phyloP scores from a whole-genome alignment of 2,329 filamentous ascomycete genomes.

The Colletotrichum sp. region DNA sequence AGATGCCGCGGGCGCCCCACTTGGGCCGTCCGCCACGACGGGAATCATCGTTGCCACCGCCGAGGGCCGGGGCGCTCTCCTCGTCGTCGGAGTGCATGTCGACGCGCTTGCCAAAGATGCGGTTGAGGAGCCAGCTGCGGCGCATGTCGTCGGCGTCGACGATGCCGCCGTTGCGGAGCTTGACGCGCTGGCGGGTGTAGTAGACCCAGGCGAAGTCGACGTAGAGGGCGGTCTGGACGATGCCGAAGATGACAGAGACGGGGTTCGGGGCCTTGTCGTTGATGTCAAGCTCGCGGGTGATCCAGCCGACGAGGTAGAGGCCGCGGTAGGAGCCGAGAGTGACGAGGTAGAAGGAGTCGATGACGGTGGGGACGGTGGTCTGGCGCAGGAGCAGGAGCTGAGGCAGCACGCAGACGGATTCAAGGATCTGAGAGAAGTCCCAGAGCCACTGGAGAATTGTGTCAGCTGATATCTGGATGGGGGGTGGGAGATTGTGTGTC shows the following conservation, averaged over 20 bases:
- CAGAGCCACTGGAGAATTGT: conserved; percentile 70
- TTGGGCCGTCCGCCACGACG: conserved; percentile 47
- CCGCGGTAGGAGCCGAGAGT: conserved; percentile 86
- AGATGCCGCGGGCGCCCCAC: conserved; percentile 70
- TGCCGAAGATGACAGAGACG: conserved; percentile 82
- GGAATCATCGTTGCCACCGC: conserved; percentile 30
- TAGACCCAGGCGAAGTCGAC: conserved; percentile 97
- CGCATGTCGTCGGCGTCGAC: conserved; percentile 90
- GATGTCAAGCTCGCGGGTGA: conserved; percentile 68
- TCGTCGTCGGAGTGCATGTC: conserved; percentile 62
- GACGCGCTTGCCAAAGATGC: conserved; percentile 71
- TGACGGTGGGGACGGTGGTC: conserved; percentile 93
- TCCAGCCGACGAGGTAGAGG: conserved; percentile 93
- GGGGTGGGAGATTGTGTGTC: neutral
- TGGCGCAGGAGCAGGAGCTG: conserved; percentile 91
- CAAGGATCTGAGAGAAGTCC: conserved; percentile 90
- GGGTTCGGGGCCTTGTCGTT: conserved; percentile 66
- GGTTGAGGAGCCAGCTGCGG: conserved; percentile 82
- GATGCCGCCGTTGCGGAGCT: conserved; percentile 85
- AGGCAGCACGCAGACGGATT: conserved; percentile 88
- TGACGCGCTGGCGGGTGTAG: conserved; percentile 90
- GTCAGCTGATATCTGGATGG: neutral
- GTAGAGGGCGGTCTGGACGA: conserved; percentile 89
- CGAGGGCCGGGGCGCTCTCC: conserved; percentile 59
- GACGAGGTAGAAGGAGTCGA: conserved; percentile 94